Base-by-base conservation (phyloP, 495 filamentous ascomycete species). In the Jackrogersella minutella region DNA sequence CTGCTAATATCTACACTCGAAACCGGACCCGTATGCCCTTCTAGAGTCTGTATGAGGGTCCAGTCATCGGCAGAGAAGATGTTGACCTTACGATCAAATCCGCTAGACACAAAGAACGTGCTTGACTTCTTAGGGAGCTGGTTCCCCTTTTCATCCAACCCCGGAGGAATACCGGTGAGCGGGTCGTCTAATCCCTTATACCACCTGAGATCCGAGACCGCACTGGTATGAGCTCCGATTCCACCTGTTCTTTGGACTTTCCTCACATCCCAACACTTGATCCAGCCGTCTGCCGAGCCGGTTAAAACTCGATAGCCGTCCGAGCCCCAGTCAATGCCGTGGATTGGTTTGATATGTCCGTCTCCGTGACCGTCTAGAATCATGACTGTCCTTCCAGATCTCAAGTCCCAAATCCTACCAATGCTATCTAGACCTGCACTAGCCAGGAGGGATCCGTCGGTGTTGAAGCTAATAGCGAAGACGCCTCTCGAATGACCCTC, bases 231-330 rank as follows among this genome's bases (percentile, higher is more conserved):
- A 1, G 95, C 96, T 9, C 93, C 95, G 49, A 99, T 90, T 0
- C 88, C 89, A 8, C 91, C 94, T 0, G 85, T 87, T 60, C 89
- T 88, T 66, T 88, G 86, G 44, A 97, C 93, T 73, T 93, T 92
- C 2, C 95, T 87, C 44, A 98, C 81, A 74, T 99, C 95, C 95
- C 95, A 99, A 79, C 93, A 96, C 74, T 97, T 98, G 56, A 95
- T 88, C 86, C 93, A 97, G 4, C 94, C 95, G 72, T 99, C 95
- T 1, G 87, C 93, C n/a, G 91, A 93, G 1, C 93, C 93, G 5
- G 92, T 91, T 5, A 97, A 80, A 13, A 97, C 87, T 6, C 95
- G 87, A 73, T 96, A 89, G 1, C 93, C 93, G 70, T 99, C 96
- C 0, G 88, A 84, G 47, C 90, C 88, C 95, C 95, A 99, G 73